A percentile compares a stretch with the other conserved stretches of the same genome.
These are phyloP conservation scores for Myxozyma lipomycoides DNA, from an alignment of 805 yeast genomes.

Conservation along the genomic window DNA sequence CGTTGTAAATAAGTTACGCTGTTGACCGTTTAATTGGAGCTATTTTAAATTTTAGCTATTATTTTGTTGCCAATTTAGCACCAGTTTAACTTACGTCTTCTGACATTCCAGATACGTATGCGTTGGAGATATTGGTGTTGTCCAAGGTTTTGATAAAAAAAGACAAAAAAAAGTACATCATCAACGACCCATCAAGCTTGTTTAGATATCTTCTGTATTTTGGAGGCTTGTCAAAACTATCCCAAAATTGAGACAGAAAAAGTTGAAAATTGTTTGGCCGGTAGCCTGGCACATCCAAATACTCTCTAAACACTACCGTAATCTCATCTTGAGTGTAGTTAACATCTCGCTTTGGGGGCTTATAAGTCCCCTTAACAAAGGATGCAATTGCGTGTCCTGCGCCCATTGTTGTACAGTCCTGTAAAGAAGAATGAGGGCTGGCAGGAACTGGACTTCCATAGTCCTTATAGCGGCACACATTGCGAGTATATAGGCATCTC, in stretches of 20 bases:
- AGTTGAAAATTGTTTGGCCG: not conserved
- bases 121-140: constrained; percentile 33
- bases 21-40: constrained; percentile 29
- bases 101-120: constrained; percentile 43
- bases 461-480: no score
- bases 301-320: not conserved
- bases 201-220: constrained; percentile 4
- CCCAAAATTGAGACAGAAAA: constrained; percentile 12
- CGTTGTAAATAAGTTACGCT: constrained; percentile 29
- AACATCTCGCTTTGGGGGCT: not conserved
- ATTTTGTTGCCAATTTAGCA: constrained; percentile 38
- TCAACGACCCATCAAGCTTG: constrained; percentile 6
- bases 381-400: not conserved
- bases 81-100: constrained; percentile 30
- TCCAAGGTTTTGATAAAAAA: constrained; percentile 10
- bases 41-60: not conserved
- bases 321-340: constrained; percentile 3
- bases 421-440: no score
- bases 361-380: constrained; percentile 2
- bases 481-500: no score
- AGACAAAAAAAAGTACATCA: constrained; percentile 11
- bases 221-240: constrained; percentile 13
- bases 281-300: not conserved
- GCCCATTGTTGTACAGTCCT: no score
- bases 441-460: no score